phyloP scores from a whole-genome alignment of 2,329 filamentous ascomycete genomes.

The Aspergillus persii region DNA sequence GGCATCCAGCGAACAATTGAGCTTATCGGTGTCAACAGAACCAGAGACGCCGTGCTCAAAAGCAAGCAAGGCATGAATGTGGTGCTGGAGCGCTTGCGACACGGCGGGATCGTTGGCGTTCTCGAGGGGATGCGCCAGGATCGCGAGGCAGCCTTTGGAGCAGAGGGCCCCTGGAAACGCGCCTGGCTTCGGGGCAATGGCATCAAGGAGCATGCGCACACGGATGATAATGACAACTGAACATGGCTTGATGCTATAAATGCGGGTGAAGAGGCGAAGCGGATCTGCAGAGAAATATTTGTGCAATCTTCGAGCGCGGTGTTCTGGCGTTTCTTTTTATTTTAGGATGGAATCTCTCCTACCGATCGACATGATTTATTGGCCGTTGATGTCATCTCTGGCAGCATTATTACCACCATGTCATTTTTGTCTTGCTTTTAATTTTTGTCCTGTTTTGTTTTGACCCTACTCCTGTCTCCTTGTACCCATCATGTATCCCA shows the following conservation, averaged over 20 bases:
- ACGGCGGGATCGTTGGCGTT: constrained; percentile 66
- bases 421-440: neutral
- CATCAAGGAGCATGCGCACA: constrained; percentile 20
- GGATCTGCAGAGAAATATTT: constrained; percentile 10
- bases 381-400: constrained; percentile 1
- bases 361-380: constrained; percentile 7
- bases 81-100: constrained; percentile 61
- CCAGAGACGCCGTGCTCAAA: constrained; percentile 59
- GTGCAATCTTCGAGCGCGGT: constrained; percentile 25
- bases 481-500: constrained; percentile 10
- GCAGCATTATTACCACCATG: constrained; percentile 6
- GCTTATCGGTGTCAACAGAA: constrained; percentile 59
- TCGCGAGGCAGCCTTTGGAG: constrained; percentile 44
- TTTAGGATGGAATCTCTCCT: constrained; percentile 23
- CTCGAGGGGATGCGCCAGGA: constrained; percentile 68
- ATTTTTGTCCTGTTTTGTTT: neutral
- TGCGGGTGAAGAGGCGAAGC: neutral
- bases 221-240: constrained; percentile 31
- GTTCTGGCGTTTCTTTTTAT: constrained; percentile 22
- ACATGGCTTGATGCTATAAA: neutral
- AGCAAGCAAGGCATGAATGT: constrained; percentile 67
- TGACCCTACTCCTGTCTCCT: neutral
- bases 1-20: constrained; percentile 64
- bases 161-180: constrained; percentile 43
- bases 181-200: constrained; percentile 39